phyloP scores from a whole-genome alignment of 305 asterid genomes.

The Fraxinus albicans region DNA sequence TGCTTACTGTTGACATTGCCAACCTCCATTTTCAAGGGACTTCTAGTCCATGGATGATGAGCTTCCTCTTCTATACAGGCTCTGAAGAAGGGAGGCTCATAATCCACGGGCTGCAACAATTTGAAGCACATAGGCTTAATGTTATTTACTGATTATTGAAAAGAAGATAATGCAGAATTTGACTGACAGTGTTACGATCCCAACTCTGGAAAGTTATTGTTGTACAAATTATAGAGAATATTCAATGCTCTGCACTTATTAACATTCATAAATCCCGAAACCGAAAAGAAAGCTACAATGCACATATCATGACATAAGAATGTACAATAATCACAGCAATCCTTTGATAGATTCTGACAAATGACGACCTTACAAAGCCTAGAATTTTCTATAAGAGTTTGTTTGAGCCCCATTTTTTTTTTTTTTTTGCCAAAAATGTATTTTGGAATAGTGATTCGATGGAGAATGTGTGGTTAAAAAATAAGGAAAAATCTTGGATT shows the following conservation, averaged over 20 bases:
- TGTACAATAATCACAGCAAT: background rate
- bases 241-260: background rate
- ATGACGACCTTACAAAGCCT: background rate
- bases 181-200: slow-evolving; percentile 1
- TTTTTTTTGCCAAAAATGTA: too few species aligned
- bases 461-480: too few species aligned
- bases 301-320: background rate
- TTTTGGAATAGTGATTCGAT: too few species aligned
- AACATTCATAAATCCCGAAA: background rate
- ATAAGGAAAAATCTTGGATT: too few species aligned
- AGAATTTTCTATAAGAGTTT: background rate
- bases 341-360: background rate
- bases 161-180: slow-evolving; percentile 15
- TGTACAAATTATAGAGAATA: background rate
- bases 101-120: slow-evolving; percentile 85
- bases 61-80: slow-evolving; percentile 88
- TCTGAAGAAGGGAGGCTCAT: slow-evolving; percentile 94
- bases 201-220: background rate
- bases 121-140: slow-evolving; percentile 13
- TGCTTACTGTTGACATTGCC: slow-evolving; percentile 93
- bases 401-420: too few species aligned
- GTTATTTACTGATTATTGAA: background rate
- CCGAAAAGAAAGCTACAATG: background rate
- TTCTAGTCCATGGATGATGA: slow-evolving; percentile 72
- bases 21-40: slow-evolving; percentile 88